Percentiles rank a stretch among this genome's conserved stretches.
Evolutionary conservation across 2,329 filamentous ascomycete genomes (phyloP).

Genomic region (Colletotrichum filicis): DNA sequence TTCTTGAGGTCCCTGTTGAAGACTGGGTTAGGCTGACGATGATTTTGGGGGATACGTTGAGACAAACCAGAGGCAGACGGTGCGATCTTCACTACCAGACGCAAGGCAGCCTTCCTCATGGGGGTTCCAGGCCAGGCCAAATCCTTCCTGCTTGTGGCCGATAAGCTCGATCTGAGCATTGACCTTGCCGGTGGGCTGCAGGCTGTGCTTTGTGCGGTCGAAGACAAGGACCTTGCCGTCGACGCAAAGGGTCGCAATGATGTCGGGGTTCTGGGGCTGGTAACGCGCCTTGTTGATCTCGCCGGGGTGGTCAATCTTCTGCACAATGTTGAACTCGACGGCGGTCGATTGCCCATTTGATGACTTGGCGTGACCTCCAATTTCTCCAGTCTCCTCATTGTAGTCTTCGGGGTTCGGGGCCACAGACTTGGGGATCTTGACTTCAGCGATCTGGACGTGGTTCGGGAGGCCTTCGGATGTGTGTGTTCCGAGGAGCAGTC

Average conservation of each 20-base stretch:
- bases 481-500: conserved; percentile 92
- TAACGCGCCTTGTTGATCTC: conserved; percentile 99
- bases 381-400: conserved; percentile 91
- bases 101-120: conserved; percentile 83
- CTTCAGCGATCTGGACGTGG: conserved; percentile 93
- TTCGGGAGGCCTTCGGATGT: conserved; percentile 88
- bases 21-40: conserved; percentile 35
- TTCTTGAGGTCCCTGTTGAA: conserved; percentile 79
- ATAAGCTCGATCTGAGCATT: conserved; percentile 86
- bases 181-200: conserved; percentile 77
- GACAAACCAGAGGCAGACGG: conserved; percentile 86
- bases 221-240: conserved; percentile 92
- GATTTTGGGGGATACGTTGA: background rate
- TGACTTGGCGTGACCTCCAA: conserved; percentile 89
- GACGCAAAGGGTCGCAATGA: conserved; percentile 92
- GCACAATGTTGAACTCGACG: conserved; percentile 91
- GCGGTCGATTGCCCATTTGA: conserved; percentile 66
- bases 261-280: conserved; percentile 95
- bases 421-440: conserved; percentile 87
- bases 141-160: conserved; percentile 90
- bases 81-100: conserved; percentile 91
- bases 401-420: conserved; percentile 84
- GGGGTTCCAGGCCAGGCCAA: conserved; percentile 92
- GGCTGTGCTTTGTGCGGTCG: conserved; percentile 93
- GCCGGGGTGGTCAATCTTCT: conserved; percentile 95